These are phyloP conservation scores for Eimeria maxima DNA, from an alignment of 169 alveolate genomes.

Conservation along the genomic window DNA sequence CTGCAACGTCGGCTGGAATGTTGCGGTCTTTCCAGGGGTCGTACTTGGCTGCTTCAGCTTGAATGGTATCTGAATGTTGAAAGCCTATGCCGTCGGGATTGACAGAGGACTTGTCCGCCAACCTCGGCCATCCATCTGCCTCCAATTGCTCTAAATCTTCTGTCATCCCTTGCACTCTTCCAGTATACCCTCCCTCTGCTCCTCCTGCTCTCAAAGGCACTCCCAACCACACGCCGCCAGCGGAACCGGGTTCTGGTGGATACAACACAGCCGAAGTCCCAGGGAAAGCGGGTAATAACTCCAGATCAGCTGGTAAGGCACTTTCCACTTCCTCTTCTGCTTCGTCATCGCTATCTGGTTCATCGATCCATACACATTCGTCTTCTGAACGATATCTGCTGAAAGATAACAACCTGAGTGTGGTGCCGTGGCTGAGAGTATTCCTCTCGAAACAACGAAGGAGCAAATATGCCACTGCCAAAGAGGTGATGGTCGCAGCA, in stretches of 20 bases:
- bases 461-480: not conserved
- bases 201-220: not conserved
- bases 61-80: not conserved
- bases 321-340: not conserved
- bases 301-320: not conserved
- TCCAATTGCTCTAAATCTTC: not conserved
- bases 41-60: not conserved
- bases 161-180: not conserved
- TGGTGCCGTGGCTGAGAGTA: not conserved
- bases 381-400: not conserved
- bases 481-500: not conserved
- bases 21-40: not conserved
- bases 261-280: not conserved
- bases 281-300: not conserved
- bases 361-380: not conserved
- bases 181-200: not conserved
- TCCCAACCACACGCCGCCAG: not conserved
- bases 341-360: not conserved
- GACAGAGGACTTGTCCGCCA: not conserved
- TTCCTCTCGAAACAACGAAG: not conserved
- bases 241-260: not conserved
- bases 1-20: not conserved
- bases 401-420: not conserved
- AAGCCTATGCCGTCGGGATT: not conserved
- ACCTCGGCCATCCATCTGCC: not conserved